Evolutionary conservation across 345 rosid genomes (phyloP).

Genomic region (Camelina hispida): DNA sequence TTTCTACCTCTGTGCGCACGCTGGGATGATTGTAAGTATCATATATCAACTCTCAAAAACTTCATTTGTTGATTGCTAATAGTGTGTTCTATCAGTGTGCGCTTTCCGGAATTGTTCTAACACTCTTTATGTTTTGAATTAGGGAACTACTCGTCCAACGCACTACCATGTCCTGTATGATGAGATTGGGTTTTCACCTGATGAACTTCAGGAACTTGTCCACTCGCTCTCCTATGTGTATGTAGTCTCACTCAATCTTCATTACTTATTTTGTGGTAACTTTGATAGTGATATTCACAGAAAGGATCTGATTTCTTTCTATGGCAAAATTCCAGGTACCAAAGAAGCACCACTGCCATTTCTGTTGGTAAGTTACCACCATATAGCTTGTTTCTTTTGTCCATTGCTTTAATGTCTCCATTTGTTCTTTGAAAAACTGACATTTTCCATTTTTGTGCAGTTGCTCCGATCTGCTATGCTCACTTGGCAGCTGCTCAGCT

Average conservation of each 20-base stretch:
- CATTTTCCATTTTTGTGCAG: slow-evolving; percentile 6
- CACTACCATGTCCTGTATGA: slow-evolving; percentile 48
- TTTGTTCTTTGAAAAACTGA: not conserved
- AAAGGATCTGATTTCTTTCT: not conserved
- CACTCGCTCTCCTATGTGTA: slow-evolving; percentile 49
- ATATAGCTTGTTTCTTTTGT: not conserved
- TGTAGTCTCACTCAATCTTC: slow-evolving; percentile 19
- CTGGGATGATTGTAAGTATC: slow-evolving; percentile 48
- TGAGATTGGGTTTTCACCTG: slow-evolving; percentile 43
- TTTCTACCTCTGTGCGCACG: slow-evolving; percentile 47
- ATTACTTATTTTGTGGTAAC: slow-evolving; percentile 6
- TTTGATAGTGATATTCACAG: not conserved
- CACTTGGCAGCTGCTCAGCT: slow-evolving; percentile 49
- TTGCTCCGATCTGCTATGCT: slow-evolving; percentile 48
- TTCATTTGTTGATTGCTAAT: not conserved
- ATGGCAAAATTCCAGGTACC: slow-evolving; percentile 39
- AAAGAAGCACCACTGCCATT: slow-evolving; percentile 44
- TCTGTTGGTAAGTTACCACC: slow-evolving; percentile 41
- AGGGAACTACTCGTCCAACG: slow-evolving; percentile 48
- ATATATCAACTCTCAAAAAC: not conserved
- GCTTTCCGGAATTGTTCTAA: too few relatives aligned
- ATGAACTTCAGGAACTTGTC: slow-evolving; percentile 47
- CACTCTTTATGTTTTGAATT: slow-evolving; percentile 12
- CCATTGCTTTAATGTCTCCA: not conserved
- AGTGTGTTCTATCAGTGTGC: too few relatives aligned